phyloP scores from a whole-genome alignment of 1,139 yeast genomes.

The Arxiozyma bovina region DNA sequence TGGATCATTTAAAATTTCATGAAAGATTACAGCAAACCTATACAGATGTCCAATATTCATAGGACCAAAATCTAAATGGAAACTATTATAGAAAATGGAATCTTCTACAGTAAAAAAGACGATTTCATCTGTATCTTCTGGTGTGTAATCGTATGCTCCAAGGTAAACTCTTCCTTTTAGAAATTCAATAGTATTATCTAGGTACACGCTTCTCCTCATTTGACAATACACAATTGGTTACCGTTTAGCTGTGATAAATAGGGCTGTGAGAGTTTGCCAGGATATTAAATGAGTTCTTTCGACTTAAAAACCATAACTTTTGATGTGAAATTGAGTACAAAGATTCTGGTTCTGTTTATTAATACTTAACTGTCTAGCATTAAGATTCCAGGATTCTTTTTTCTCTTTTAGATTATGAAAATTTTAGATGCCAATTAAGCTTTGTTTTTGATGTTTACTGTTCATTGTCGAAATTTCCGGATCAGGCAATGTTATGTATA shows the following conservation, averaged over 20 bases:
- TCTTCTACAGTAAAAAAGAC: conserved; percentile 92
- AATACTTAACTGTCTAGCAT: neutral
- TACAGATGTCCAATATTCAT: conserved; percentile 86
- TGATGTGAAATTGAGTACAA: neutral
- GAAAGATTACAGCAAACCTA: conserved; percentile 89
- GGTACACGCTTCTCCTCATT: conserved; percentile 28
- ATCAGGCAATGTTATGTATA: neutral
- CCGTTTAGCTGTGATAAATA: too few relatives aligned
- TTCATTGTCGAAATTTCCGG: neutral
- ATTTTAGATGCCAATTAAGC: neutral
- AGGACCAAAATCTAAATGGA: conserved; percentile 95
- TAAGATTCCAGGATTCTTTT: neutral
- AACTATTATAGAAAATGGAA: conserved; percentile 80
- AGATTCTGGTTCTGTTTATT: neutral
- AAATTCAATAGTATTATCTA: conserved; percentile 32
- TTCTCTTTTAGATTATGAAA: neutral
- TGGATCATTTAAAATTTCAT: conserved; percentile 80
- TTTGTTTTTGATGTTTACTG: neutral
- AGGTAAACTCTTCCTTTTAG: conserved; percentile 69
- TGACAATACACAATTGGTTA: neutral
- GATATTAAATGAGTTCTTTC: too few relatives aligned
- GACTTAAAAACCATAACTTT: too few relatives aligned
- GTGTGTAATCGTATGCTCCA: conserved; percentile 78
- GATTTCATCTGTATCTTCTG: conserved; percentile 63
- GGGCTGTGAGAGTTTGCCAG: too few relatives aligned